Conservation (phyloP, 768 basidiomycete species). For the Lactarius deliciosus region DNA sequence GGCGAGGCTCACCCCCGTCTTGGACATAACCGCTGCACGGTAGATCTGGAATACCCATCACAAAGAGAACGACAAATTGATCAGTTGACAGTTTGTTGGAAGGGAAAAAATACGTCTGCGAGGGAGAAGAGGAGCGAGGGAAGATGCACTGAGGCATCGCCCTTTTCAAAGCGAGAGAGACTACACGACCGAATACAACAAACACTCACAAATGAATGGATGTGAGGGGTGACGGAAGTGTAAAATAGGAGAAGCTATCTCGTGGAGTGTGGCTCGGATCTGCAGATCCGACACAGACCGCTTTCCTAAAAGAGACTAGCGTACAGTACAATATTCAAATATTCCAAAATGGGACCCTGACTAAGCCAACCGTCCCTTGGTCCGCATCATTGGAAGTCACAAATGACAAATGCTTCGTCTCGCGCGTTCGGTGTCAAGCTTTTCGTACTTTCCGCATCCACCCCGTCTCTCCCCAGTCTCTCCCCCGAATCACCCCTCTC, state of each 20-base stretch:
- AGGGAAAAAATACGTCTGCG: not conserved
- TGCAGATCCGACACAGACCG: no score
- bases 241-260: no score
- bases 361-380: no score
- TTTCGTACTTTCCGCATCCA: slow-evolving; percentile 30
- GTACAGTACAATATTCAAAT: no score
- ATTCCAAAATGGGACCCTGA: no score
- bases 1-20: not conserved
- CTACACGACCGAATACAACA: no score
- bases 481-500: slow-evolving; percentile 51
- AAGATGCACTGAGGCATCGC: not conserved
- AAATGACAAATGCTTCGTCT: slow-evolving; percentile 38
- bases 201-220: no score
- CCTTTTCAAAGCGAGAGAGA: no score
- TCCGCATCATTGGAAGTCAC: no score
- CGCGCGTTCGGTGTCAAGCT: slow-evolving; percentile 19
- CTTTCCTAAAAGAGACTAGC: no score
- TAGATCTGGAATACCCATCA: not conserved
- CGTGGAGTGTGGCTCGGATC: no score
- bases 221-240: no score
- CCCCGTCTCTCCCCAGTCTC: slow-evolving; percentile 48
- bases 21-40: not conserved
- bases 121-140: not conserved
- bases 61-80: not conserved
- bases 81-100: not conserved